Evolutionary conservation across 305 asterid genomes (phyloP).

Genomic region (Fraxinus albicans): DNA sequence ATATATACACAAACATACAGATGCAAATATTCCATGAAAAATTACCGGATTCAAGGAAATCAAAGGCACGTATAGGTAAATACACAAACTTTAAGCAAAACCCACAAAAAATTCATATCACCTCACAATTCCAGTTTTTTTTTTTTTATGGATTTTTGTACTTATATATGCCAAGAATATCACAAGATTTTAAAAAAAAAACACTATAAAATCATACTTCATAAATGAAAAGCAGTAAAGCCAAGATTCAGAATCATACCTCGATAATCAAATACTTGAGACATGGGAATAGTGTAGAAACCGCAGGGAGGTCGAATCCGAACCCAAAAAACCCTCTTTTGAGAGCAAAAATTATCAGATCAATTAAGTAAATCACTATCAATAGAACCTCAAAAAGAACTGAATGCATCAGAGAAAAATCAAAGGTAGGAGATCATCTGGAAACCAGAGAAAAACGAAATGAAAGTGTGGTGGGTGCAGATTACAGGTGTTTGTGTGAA

Average conservation of each 20-base stretch:
- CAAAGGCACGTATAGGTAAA: background rate
- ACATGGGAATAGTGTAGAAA: conserved; percentile 48
- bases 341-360: conserved; percentile 57
- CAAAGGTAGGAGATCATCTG: conserved; percentile 20
- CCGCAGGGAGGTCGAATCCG: conserved; percentile 31
- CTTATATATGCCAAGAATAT: background rate
- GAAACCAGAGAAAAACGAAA: conserved; percentile 56
- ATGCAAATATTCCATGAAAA: background rate
- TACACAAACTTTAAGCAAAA: conserved; percentile 12
- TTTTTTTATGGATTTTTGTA: background rate
- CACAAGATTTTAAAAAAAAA: background rate
- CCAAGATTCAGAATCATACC: conserved; percentile 47
- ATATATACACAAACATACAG: background rate
- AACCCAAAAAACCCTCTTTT: conserved; percentile 54
- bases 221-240: conserved; percentile 20
- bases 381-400: conserved; percentile 32
- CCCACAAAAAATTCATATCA: conserved; percentile 13
- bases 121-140: background rate
- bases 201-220: background rate
- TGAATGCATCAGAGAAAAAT: conserved; percentile 56
- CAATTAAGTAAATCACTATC: conserved; percentile 35
- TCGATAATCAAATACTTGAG: conserved; percentile 66
- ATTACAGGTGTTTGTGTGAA: background rate
- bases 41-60: conserved; percentile 18
- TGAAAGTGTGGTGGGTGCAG: conserved; percentile 23